Evolutionary conservation across 768 basidiomycete genomes (phyloP).

Genomic region (Boletales sp.): DNA sequence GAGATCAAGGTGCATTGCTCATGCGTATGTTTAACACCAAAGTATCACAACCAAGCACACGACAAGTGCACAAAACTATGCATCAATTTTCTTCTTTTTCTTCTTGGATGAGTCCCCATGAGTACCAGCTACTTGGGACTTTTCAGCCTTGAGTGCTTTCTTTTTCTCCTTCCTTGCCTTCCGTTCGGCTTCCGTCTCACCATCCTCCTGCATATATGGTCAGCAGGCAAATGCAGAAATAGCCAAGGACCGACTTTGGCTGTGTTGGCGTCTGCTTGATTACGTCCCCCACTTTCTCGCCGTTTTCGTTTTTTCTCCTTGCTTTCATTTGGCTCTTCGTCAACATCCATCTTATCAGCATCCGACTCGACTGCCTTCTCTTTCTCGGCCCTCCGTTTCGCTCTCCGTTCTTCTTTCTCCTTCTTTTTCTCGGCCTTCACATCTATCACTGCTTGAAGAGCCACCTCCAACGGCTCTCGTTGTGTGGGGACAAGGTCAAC

Average conservation of each 20-base stretch:
- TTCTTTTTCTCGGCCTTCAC: constrained; percentile 86
- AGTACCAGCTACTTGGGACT: constrained; percentile 44
- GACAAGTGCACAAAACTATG: constrained; percentile 15
- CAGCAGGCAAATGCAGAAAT: constrained; percentile 3
- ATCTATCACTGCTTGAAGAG: constrained; percentile 70
- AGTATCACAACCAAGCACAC: not conserved
- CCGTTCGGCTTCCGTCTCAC: constrained; percentile 79
- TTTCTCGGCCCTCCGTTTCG: constrained; percentile 56
- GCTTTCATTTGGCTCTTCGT: constrained; percentile 33
- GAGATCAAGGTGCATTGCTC: not conserved
- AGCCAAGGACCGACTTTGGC: constrained; percentile 37
- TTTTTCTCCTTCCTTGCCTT: constrained; percentile 80
- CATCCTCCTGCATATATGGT: constrained; percentile 32
- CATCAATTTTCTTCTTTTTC: constrained; percentile 37
- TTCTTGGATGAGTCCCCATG: constrained; percentile 44
- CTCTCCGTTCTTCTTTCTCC: constrained; percentile 73
- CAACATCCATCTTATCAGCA: constrained; percentile 43
- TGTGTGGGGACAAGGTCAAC: constrained; percentile 85
- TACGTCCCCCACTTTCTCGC: constrained; percentile 55
- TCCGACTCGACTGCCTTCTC: constrained; percentile 45
- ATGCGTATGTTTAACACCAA: constrained; percentile 1
- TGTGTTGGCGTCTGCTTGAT: constrained; percentile 36
- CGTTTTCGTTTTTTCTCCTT: constrained; percentile 46
- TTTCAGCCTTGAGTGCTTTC: constrained; percentile 76
- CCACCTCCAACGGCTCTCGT: constrained; percentile 71